phyloP scores from a whole-genome alignment of 352 stramenopile species.

The Saprolegnia parasitica region DNA sequence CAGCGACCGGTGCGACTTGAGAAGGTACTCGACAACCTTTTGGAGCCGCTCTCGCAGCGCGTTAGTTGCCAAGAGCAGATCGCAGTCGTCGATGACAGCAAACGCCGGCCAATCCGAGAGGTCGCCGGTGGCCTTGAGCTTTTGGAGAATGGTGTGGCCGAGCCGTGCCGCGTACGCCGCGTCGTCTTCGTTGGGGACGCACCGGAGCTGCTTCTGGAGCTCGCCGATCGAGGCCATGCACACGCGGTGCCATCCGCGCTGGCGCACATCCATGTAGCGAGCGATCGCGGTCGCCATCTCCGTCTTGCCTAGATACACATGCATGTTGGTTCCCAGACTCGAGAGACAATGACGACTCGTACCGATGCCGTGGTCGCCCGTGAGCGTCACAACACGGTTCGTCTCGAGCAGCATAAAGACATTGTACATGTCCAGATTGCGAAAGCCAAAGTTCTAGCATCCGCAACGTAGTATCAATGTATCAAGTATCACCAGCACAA shows the following conservation, averaged over 20 bases:
- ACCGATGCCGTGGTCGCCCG: conserved; percentile 9
- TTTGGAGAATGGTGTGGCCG: not conserved
- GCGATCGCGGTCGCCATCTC: conserved; percentile 10
- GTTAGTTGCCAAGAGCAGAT: not conserved
- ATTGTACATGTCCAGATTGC: conserved; percentile 11
- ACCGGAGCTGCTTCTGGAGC: not conserved
- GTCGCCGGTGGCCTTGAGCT: not conserved
- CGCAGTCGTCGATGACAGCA: conserved; percentile 4
- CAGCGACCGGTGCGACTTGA: not conserved
- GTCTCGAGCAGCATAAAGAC: not conserved
- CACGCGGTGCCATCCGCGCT: not conserved
- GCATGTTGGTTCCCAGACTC: too few relatives aligned
- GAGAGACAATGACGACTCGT: too few relatives aligned
- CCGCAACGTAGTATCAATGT: too few relatives aligned
- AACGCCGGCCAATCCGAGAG: not conserved
- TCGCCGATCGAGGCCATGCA: not conserved
- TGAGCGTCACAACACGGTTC: conserved; percentile 11
- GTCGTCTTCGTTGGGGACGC: not conserved
- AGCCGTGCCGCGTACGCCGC: not conserved
- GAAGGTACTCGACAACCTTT: not conserved
- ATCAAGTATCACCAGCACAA: too few relatives aligned
- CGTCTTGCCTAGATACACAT: conserved; percentile 21
- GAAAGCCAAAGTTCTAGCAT: not conserved
- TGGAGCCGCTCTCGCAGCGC: not conserved
- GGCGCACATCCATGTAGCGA: conserved; percentile 6